Conservation (phyloP, 208 protist genomes). For the Trichomonas gallinae region DNA sequence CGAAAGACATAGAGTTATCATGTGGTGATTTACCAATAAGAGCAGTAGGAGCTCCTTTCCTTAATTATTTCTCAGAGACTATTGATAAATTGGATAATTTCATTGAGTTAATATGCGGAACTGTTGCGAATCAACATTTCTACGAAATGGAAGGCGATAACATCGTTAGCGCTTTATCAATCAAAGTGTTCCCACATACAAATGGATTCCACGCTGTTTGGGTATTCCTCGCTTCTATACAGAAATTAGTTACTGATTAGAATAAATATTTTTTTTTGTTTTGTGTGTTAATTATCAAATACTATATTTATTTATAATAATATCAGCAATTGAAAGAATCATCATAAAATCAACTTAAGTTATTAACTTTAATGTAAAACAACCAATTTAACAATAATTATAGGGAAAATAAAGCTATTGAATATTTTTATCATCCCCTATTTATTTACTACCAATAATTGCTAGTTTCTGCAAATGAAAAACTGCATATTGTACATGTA, state of each 20-base stretch:
- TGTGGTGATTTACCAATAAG: background rate
- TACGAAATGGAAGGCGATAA: background rate
- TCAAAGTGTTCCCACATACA: background rate
- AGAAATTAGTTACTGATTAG: background rate
- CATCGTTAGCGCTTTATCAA: background rate
- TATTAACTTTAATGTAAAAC: too few relatives aligned
- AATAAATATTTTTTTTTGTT: background rate
- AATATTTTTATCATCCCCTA: too few relatives aligned
- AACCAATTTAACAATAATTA: too few relatives aligned
- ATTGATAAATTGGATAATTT: background rate
- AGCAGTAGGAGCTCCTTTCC: background rate
- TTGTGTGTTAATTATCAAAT: background rate
- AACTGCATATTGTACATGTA: too few relatives aligned
- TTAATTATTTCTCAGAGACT: background rate
- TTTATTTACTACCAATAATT: too few relatives aligned
- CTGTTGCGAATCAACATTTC: background rate
- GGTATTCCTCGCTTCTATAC: background rate
- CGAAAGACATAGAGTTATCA: background rate
- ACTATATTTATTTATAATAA: too few relatives aligned
- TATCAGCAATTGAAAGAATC: too few relatives aligned
- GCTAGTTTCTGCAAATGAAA: too few relatives aligned
- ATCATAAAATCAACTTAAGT: too few relatives aligned
- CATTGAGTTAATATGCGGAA: background rate
- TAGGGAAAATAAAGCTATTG: too few relatives aligned
- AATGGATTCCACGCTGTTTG: background rate